Percentiles rank a stretch among this genome's conserved stretches.
phyloP scores from a whole-genome alignment of 2,329 filamentous ascomycete species.

The Aspergillus amoenus region DNA sequence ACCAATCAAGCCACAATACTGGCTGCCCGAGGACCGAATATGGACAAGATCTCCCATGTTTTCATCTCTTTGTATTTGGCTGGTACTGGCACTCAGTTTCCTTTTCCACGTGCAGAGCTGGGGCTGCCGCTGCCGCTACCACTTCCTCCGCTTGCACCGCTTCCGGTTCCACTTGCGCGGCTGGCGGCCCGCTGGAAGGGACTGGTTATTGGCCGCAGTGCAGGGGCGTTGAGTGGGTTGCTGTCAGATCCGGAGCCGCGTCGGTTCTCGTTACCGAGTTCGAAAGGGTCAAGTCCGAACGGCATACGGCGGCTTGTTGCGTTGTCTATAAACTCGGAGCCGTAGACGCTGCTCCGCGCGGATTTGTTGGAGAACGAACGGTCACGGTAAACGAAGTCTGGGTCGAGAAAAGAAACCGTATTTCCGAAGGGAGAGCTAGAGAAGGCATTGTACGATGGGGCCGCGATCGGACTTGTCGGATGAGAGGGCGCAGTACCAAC shows the following conservation, averaged over 20 bases:
- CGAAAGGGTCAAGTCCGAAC: conserved; percentile 33
- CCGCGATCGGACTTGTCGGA: conserved; percentile 34
- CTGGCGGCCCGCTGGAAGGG: conserved; percentile 45
- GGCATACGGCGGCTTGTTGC: conserved; percentile 24
- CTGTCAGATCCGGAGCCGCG: conserved; percentile 33
- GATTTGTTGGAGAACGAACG: conserved; percentile 46
- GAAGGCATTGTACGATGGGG: conserved; percentile 32
- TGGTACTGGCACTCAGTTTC: conserved; percentile 17
- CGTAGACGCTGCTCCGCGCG: conserved; percentile 37
- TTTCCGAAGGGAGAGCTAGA: conserved; percentile 35
- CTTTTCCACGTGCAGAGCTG: conserved; percentile 36
- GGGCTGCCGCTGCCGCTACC: conserved; percentile 44
- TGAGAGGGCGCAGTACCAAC: conserved; percentile 32
- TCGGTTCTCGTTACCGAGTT: conserved; percentile 30
- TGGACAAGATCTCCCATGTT: conserved; percentile 5
- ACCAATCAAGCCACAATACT: not conserved
- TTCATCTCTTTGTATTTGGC: not conserved
- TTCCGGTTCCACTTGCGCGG: conserved; percentile 49
- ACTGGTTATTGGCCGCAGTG: conserved; percentile 36
- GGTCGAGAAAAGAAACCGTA: conserved; percentile 31
- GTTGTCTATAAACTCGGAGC: conserved; percentile 32
- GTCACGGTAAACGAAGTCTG: conserved; percentile 34
- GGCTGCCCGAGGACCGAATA: not conserved
- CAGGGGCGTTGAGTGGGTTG: conserved; percentile 34
- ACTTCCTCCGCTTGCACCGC: conserved; percentile 43